Evolutionary conservation across 495 filamentous ascomycete species (phyloP), one percentile per base, ranked within the genome.

Genomic region (Penicillium pulvis): DNA sequence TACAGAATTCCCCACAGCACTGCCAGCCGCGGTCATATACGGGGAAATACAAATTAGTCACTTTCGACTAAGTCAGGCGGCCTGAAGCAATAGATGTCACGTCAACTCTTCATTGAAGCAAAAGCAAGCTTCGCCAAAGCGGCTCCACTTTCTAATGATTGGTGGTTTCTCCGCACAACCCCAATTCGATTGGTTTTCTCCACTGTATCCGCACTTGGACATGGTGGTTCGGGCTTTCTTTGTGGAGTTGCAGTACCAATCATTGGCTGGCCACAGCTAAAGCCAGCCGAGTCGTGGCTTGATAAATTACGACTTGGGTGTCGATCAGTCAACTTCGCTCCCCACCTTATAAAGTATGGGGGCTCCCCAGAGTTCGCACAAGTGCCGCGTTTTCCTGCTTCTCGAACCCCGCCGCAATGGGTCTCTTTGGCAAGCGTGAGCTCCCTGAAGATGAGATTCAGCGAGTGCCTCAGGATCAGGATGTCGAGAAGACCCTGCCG

Each of bases 401-500:
- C 42, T 20, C 48, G 10, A 48, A 31, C 51, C 51, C 20, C 19
- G 17, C 48, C 54, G 57, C 31, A 14, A 78, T 76, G 72, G 67
- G 66, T 35, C 64, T 69, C 54, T 69, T 71, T 26, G 57, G 64
- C 10, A 76, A 67, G 51, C 55, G 58, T 31, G 59, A 68, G 8
- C 7, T 47, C 12, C 45, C 64, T 19, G 56, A 67, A 23, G 69
- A 74, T 57, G 62, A 61, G 26, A 71, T 74, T 35, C 55, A 68
- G 44, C 41, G 58, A 12, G 54, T 64, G 14, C 59, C 69, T 0
- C 39, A 58, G 0, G 41, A 56, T 16, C 26, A 51, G 19, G 75
- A 77, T 66, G 49, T 72, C 9, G 74, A 78, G 33, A 78, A 77
- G 53, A 58, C 68, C 19, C 33, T 65, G 0, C 65, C 67, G 14